Evolutionary conservation across 2,329 filamentous ascomycete species (phyloP).

Genomic region (Calonectria multiphialidica): DNA sequence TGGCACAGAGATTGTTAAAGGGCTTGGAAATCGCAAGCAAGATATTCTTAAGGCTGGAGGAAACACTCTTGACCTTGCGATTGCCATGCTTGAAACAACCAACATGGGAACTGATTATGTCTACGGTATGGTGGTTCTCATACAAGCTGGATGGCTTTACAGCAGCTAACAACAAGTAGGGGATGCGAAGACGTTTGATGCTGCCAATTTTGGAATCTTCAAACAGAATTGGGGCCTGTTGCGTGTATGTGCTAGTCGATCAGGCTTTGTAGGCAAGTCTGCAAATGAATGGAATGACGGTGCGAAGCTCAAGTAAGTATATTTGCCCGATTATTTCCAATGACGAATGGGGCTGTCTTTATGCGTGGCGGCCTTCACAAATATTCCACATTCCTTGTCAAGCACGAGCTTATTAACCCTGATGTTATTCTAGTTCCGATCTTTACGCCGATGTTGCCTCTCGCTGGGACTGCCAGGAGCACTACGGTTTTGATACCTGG

Average conservation of each 20-base stretch:
- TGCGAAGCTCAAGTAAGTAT: conserved; percentile 8
- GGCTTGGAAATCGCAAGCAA: conserved; percentile 1
- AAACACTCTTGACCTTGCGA: conserved; percentile 9
- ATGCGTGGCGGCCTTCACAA: not conserved
- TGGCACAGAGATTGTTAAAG: not conserved
- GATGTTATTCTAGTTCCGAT: not conserved
- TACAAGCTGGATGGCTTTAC: too few relatives aligned
- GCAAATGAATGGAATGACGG: conserved; percentile 7
- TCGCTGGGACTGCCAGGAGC: conserved; percentile 3
- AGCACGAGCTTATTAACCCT: not conserved
- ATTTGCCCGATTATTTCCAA: not conserved
- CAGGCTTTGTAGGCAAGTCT: not conserved
- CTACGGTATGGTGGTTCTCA: not conserved
- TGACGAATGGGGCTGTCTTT: too few relatives aligned
- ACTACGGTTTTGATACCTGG: conserved; percentile 5
- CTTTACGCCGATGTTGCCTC: conserved; percentile 1
- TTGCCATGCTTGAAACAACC: conserved; percentile 9
- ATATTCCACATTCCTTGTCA: too few relatives aligned
- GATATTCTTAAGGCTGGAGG: conserved; percentile 7
- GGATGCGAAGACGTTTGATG: not conserved
- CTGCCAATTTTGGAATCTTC: conserved; percentile 9
- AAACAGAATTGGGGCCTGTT: conserved; percentile 14
- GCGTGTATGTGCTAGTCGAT: not conserved
- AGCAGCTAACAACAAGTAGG: not conserved
- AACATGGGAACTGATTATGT: conserved; percentile 9